Evolutionary conservation across 768 basidiomycete species (phyloP).

Genomic region (Collybia nuda): DNA sequence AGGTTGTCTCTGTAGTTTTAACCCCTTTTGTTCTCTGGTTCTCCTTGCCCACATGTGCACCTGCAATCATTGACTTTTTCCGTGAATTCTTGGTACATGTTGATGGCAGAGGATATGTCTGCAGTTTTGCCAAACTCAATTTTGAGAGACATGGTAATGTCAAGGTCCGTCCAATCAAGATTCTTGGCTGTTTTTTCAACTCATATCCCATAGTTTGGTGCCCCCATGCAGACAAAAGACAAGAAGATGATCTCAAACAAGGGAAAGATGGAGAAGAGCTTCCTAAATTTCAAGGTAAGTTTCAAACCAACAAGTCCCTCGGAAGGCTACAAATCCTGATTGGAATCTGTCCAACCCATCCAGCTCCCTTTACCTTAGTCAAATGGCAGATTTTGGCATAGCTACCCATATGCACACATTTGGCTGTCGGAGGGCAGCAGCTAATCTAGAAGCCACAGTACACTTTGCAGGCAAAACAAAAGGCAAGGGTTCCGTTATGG

Average conservation of each 20-base stretch:
- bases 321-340: slow-evolving; percentile 86
- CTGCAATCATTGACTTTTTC: slow-evolving; percentile 95
- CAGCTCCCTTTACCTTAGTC: slow-evolving; percentile 85
- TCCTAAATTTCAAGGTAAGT: slow-evolving; percentile 85
- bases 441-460: slow-evolving; percentile 24
- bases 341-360: slow-evolving; percentile 93
- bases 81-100: slow-evolving; percentile 97
- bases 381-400: slow-evolving; percentile 71
- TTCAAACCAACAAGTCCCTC: not conserved
- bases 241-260: slow-evolving; percentile 83
- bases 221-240: slow-evolving; percentile 65
- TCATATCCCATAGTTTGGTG: slow-evolving; percentile 65
- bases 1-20: slow-evolving; percentile 86
- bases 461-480: slow-evolving; percentile 31
- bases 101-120: slow-evolving; percentile 94
- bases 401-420: slow-evolving; percentile 39
- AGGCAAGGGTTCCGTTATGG: slow-evolving; percentile 37
- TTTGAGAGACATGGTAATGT: slow-evolving; percentile 93
- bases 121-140: slow-evolving; percentile 98
- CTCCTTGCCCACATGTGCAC: slow-evolving; percentile 86
- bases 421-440: slow-evolving; percentile 24
- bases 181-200: not conserved
- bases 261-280: slow-evolving; percentile 99
- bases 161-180: slow-evolving; percentile 49
- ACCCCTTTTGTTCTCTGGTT: slow-evolving; percentile 95